phyloP scores from a whole-genome alignment of 1,139 yeast species.

The Dujonia santamariae region DNA sequence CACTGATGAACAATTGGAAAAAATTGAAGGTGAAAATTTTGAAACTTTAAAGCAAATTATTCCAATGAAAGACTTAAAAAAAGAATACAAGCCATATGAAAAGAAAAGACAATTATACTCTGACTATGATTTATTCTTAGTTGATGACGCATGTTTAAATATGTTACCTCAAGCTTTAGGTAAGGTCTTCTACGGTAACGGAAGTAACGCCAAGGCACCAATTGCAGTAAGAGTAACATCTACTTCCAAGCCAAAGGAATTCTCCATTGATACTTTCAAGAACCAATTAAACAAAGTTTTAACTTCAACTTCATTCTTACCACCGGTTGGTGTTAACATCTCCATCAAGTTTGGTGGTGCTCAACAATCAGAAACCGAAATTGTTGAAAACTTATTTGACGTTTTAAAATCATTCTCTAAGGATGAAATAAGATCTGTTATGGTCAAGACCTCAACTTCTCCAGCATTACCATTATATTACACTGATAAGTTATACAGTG shows the following conservation, averaged over 20 bases:
- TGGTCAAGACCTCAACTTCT: constrained; percentile 66
- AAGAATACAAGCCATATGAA: constrained; percentile 66
- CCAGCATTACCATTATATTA: constrained; percentile 85
- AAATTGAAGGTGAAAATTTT: constrained; percentile 54
- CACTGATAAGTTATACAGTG: constrained; percentile 54
- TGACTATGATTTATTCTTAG: constrained; percentile 69
- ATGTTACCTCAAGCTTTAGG: constrained; percentile 82
- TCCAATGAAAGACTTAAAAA: constrained; percentile 57
- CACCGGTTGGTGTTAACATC: constrained; percentile 74
- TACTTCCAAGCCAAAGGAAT: constrained; percentile 30
- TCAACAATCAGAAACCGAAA: constrained; percentile 29
- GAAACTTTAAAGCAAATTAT: constrained; percentile 48
- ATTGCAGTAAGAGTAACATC: constrained; percentile 58
- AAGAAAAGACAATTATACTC: constrained; percentile 62
- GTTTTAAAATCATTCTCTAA: constrained; percentile 50
- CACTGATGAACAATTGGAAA: constrained; percentile 55
- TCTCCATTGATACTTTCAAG: constrained; percentile 55
- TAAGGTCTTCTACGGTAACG: constrained; percentile 62
- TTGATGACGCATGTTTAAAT: constrained; percentile 79
- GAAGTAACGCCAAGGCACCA: constrained; percentile 66
- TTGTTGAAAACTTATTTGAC: constrained; percentile 55
- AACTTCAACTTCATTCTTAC: constrained; percentile 56
- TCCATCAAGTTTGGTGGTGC: constrained; percentile 66
- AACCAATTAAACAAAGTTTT: constrained; percentile 60
- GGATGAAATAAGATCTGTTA: constrained; percentile 51